Evolutionary conservation across 495 filamentous ascomycete species (phyloP), one percentile per base, ranked within the genome.

Genomic region (Hypoxylon crocopeplum): DNA sequence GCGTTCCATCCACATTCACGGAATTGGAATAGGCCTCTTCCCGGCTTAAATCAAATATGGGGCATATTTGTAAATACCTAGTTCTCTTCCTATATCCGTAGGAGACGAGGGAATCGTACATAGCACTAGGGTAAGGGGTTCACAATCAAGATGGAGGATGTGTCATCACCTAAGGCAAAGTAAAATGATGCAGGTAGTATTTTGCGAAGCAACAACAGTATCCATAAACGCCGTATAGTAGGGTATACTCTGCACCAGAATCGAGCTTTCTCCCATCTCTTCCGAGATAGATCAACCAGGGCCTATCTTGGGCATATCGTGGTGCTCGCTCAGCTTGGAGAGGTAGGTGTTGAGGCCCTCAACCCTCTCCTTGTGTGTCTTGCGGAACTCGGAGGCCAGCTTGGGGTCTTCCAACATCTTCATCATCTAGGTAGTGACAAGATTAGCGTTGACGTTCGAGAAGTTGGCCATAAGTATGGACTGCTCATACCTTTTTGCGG

Each of bases 291-390:
- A 46, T 80, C 79, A 91, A 67, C 88, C 88, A 3, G 88, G 88
- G 59, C 88, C 88, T 56, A 91, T 91, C 76, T 88, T 89, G 51
- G 88, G 88, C 93, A 98, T 98, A 69, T 98, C 94, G 69, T 98
- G 94, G 73, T 98, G 94, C 75, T 98, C 94, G 74, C 90, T 96
- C 69, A 98, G 75, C 56, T 86, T 86, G 56, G 88, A 92, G 34
- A 98, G 77, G 69, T 97, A 96, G 68, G 90, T 89, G 71, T 98
- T 98, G 58, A 97, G 78, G 72, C 96, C 92, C 72, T 98, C 92
- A 36, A 98, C 94, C 1, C 90, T 86, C 79, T 98, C 88, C 72
- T 98, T 98, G 69, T 98, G 94, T 33, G 92, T 95, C 82, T 98
- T 98, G 64, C 89, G 79, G 19, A 92, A 90, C 64, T 92, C 90